Evolutionary conservation across 2,329 filamentous ascomycete species (phyloP).

Genomic region (Calonectria pauciramosa): DNA sequence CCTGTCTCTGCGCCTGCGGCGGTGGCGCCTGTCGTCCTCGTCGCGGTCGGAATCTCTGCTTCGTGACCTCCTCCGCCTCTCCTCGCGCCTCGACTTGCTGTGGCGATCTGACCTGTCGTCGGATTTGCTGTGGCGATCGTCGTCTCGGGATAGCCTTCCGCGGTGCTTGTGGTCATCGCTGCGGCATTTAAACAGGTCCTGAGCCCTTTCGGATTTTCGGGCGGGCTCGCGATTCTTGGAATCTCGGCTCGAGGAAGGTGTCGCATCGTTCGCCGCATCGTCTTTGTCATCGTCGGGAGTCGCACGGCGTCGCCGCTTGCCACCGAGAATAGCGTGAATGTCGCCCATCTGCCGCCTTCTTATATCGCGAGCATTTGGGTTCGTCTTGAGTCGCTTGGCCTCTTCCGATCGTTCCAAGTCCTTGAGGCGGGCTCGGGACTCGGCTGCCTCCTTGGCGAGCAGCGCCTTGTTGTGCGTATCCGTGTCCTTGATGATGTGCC

Average conservation of each 20-base stretch:
- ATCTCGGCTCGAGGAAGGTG: slow-evolving; percentile 32
- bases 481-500: slow-evolving; percentile 89
- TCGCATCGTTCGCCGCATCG: slow-evolving; percentile 40
- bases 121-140: slow-evolving; percentile 34
- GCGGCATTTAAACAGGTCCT: slow-evolving; percentile 41
- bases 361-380: slow-evolving; percentile 64
- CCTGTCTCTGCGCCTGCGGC: slow-evolving; percentile 38
- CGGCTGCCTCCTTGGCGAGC: slow-evolving; percentile 85
- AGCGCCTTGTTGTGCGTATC: slow-evolving; percentile 91
- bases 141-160: slow-evolving; percentile 43
- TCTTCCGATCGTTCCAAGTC: slow-evolving; percentile 67
- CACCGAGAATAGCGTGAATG: slow-evolving; percentile 70
- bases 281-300: slow-evolving; percentile 37
- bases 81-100: slow-evolving; percentile 32
- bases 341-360: slow-evolving; percentile 71
- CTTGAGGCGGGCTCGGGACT: slow-evolving; percentile 79
- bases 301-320: slow-evolving; percentile 52
- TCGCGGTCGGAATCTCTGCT: slow-evolving; percentile 30
- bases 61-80: slow-evolving; percentile 35
- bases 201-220: slow-evolving; percentile 24
- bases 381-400: slow-evolving; percentile 58
- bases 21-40: slow-evolving; percentile 30
- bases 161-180: slow-evolving; percentile 36
- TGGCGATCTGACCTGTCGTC: slow-evolving; percentile 31
- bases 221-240: slow-evolving; percentile 28